phyloP scores from a whole-genome alignment of 73 alveolate genomes.

The Stentor coeruleus region DNA sequence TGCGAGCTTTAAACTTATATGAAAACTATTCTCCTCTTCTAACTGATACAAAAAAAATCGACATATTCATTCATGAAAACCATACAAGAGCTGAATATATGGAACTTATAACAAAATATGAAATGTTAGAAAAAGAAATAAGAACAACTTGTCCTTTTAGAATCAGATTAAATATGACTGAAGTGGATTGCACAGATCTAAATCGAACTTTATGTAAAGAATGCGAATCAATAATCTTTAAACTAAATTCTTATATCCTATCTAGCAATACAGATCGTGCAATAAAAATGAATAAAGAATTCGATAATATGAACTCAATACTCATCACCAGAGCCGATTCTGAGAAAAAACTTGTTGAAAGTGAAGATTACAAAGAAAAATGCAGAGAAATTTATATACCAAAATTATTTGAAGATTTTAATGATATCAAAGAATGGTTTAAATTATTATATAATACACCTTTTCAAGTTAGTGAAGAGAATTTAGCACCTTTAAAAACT shows the following conservation, averaged over 20 bases:
- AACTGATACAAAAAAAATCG: constrained; percentile 73
- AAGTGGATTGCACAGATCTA: constrained; percentile 75
- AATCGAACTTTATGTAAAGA: constrained; percentile 51
- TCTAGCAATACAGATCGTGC: constrained; percentile 44
- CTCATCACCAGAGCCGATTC: constrained; percentile 60
- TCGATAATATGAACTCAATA: constrained; percentile 49
- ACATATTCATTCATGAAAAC: constrained; percentile 41
- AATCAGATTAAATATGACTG: constrained; percentile 77
- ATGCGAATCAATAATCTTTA: constrained; percentile 59
- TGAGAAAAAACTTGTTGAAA: constrained; percentile 57
- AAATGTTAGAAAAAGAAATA: constrained; percentile 52
- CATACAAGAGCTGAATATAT: constrained; percentile 62
- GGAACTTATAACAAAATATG: constrained; percentile 55
- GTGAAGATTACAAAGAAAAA: constrained; percentile 67
- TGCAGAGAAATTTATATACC: constrained; percentile 52
- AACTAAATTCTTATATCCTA: constrained; percentile 48
- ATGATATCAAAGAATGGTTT: constrained; percentile 73
- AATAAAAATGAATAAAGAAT: constrained; percentile 37
- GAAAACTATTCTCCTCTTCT: constrained; percentile 67
- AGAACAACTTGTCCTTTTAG: constrained; percentile 66
- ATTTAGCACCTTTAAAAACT: constrained; percentile 32
- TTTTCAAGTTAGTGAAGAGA: constrained; percentile 37
- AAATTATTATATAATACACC: constrained; percentile 56
- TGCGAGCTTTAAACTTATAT: constrained; percentile 58
- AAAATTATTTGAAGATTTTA: constrained; percentile 43